These are phyloP conservation scores for Dactylellina sp. DNA, from an alignment of 2,329 filamentous ascomycete genomes.

Conservation along the genomic window DNA sequence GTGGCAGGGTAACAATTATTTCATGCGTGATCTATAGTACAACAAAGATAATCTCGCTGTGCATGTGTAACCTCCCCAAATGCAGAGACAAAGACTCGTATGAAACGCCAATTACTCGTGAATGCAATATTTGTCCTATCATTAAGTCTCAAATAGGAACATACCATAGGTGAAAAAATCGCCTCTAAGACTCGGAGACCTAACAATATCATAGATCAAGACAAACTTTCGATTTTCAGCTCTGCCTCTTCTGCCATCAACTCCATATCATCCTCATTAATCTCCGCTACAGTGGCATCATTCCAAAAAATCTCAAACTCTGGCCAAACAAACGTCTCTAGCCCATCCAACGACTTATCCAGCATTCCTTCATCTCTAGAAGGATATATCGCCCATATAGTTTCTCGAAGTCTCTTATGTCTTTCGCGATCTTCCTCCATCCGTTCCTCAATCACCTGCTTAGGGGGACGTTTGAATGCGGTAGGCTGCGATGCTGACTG, in stretches of 20 bases:
- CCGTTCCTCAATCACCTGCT: constrained; percentile 85
- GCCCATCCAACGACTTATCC: constrained; percentile 43
- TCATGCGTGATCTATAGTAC: constrained; percentile 14
- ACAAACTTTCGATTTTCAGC: constrained; percentile 50
- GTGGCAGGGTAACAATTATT: not conserved
- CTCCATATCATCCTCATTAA: constrained; percentile 86
- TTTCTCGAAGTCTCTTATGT: constrained; percentile 90
- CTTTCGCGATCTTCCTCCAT: constrained; percentile 97
- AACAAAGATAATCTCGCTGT: constrained; percentile 7
- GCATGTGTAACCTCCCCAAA: too few species aligned
- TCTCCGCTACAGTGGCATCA: constrained; percentile 79
- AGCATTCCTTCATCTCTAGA: constrained; percentile 68
- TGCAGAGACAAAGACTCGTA: too few species aligned
- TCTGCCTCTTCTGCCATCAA: constrained; percentile 77
- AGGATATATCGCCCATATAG: constrained; percentile 86
- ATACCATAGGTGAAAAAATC: too few species aligned
- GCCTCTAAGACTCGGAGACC: not conserved
- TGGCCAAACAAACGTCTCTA: constrained; percentile 57
- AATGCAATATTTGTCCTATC: too few species aligned
- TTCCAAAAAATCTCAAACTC: constrained; percentile 83
- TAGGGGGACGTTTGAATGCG: constrained; percentile 57
- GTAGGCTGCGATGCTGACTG: constrained; percentile 43
- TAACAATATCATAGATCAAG: constrained; percentile 4
- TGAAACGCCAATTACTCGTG: too few species aligned
- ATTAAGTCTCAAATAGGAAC: too few species aligned